Evolutionary conservation across 2,329 filamentous ascomycete species (phyloP).

Genomic region (Colletotrichum cereale): DNA sequence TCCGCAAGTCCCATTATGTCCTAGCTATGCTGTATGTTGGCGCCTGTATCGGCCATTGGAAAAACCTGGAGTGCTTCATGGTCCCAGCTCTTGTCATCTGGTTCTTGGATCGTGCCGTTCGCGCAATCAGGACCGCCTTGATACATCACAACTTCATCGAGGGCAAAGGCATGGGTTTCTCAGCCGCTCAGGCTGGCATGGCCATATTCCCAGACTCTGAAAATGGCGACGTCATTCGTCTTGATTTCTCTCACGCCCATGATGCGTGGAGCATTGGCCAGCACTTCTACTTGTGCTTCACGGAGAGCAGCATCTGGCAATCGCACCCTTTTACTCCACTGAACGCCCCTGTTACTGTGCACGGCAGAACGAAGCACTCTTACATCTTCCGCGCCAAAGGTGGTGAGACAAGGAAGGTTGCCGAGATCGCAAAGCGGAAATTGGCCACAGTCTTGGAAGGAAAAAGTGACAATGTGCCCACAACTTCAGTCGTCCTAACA

Average conservation of each 20-base stretch:
- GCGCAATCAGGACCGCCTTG: slow-evolving; percentile 68
- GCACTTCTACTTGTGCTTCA: slow-evolving; percentile 79
- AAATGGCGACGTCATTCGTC: slow-evolving; percentile 72
- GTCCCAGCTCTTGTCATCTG: slow-evolving; percentile 75
- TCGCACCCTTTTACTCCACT: slow-evolving; percentile 78
- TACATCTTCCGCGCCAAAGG: slow-evolving; percentile 70
- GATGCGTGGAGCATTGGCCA: slow-evolving; percentile 74
- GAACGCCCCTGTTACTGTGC: slow-evolving; percentile 60
- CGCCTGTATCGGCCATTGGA: slow-evolving; percentile 82
- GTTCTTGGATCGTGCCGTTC: slow-evolving; percentile 71
- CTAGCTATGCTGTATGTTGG: slow-evolving; percentile 81
- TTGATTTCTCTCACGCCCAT: slow-evolving; percentile 74
- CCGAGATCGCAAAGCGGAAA: slow-evolving; percentile 57
- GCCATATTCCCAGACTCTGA: slow-evolving; percentile 66
- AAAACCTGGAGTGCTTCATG: slow-evolving; percentile 75
- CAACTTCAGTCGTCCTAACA: slow-evolving; percentile 69
- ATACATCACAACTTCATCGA: slow-evolving; percentile 70
- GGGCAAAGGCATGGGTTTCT: slow-evolving; percentile 63
- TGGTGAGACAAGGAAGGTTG: slow-evolving; percentile 71
- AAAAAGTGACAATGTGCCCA: slow-evolving; percentile 43
- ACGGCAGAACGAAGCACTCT: slow-evolving; percentile 60
- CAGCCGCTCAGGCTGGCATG: slow-evolving; percentile 63
- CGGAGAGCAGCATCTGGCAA: slow-evolving; percentile 76
- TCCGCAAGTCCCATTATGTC: slow-evolving; percentile 80
- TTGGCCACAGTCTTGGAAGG: slow-evolving; percentile 43